A percentile compares a stretch with the other conserved stretches of the same genome.
These are phyloP conservation scores for Aspergillus vadensis DNA, from an alignment of 2,329 filamentous ascomycete species.

Conservation along the genomic window DNA sequence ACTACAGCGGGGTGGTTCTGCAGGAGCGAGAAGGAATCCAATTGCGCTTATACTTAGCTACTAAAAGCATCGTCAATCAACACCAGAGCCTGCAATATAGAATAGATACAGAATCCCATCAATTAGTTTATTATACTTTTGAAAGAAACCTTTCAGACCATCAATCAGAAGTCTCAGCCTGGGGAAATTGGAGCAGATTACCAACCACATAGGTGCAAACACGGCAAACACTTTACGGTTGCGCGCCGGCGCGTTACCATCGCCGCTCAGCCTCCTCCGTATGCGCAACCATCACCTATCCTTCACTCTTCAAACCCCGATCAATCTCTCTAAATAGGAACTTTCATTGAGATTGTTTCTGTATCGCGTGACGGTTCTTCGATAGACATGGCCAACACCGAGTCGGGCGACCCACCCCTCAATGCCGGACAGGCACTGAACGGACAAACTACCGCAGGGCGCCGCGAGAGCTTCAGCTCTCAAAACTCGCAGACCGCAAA, in stretches of 20 bases:
- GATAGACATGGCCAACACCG: constrained; percentile 28
- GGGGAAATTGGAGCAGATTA: neutral
- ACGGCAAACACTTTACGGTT: constrained; percentile 26
- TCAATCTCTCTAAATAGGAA: no score
- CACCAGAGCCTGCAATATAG: neutral
- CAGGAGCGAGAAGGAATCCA: no score
- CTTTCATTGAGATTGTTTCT: neutral
- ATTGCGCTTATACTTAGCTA: no score
- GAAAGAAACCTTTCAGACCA: neutral
- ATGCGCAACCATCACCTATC: neutral
- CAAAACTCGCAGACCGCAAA: constrained; percentile 71
- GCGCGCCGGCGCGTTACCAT: constrained; percentile 18
- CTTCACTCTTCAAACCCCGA: neutral
- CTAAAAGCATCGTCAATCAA: no score
- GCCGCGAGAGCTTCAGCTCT: constrained; percentile 48
- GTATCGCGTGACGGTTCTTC: neutral
- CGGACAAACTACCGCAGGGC: constrained; percentile 20
- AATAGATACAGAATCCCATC: neutral
- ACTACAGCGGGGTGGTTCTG: no score
- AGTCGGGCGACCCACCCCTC: constrained; percentile 12
- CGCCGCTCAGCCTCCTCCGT: neutral
- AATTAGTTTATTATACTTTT: neutral
- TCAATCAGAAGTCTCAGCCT: neutral
- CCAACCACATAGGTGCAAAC: constrained; percentile 24
- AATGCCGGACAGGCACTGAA: constrained; percentile 16